These are phyloP conservation scores for Fusarium continuum DNA, from an alignment of 2,329 filamentous ascomycete species.

Conservation along the genomic window DNA sequence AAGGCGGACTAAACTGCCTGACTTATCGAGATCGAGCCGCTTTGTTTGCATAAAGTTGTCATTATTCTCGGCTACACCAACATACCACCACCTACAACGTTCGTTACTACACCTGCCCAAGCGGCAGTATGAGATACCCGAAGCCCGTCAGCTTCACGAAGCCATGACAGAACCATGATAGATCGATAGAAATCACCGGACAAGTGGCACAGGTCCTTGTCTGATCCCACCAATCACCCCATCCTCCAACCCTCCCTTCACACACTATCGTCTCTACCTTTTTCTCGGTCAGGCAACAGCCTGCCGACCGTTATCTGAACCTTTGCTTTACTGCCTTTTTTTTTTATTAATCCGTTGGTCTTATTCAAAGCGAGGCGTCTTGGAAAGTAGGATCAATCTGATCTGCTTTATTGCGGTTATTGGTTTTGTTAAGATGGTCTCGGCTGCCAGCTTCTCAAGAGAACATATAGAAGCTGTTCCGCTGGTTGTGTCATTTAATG, in stretches of 20 bases:
- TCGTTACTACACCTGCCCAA: conserved; percentile 17
- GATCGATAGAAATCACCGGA: conserved; percentile 41
- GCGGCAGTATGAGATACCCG: conserved; percentile 40
- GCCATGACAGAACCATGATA: conserved; percentile 39
- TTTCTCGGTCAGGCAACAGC: not conserved
- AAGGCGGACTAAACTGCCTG: not conserved
- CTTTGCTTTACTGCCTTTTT: conserved; percentile 6
- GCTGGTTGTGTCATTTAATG: conserved; percentile 21
- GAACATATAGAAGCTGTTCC: not conserved
- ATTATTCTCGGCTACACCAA: not conserved
- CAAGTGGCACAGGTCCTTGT: conserved; percentile 15
- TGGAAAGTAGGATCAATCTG: conserved; percentile 30
- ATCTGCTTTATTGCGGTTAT: conserved; percentile 26
- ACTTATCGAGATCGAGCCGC: not conserved
- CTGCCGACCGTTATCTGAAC: not conserved
- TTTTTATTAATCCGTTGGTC: conserved; percentile 16
- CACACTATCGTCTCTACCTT: conserved; percentile 5
- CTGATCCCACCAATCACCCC: conserved; percentile 16
- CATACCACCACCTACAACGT: conserved; percentile 8
- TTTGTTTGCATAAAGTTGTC: not conserved
- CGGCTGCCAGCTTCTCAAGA: not conserved
- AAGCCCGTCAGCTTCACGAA: conserved; percentile 40
- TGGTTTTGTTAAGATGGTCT: not conserved
- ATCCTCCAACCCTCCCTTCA: conserved; percentile 13
- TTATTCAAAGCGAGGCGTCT: conserved; percentile 40